Percentiles rank a stretch among this genome's conserved stretches.
Conservation (phyloP, 306 rosid genomes). For the Pterocarpus santalinus region DNA sequence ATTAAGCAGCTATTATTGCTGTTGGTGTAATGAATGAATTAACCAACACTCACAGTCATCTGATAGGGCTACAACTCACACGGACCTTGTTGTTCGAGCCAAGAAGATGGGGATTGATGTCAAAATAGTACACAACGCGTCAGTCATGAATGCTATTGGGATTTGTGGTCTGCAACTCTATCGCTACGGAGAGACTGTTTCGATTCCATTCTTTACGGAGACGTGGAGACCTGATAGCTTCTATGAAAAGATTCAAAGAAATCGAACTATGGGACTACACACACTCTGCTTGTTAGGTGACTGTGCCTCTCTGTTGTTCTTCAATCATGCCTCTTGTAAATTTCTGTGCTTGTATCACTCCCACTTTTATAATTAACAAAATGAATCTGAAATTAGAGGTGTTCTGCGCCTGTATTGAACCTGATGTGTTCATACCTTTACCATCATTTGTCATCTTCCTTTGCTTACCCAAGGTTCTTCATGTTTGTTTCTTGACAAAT, state of each 20-base stretch:
- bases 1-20: background rate
- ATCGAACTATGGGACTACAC: slow-evolving; percentile 65
- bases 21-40: background rate
- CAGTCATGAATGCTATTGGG: slow-evolving; percentile 93
- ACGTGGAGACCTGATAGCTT: slow-evolving; percentile 96
- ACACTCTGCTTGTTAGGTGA: slow-evolving; percentile 77
- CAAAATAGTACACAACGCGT: slow-evolving; percentile 77
- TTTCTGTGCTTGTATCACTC: background rate
- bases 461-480: too few relatives aligned
- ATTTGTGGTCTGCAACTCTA: slow-evolving; percentile 88
- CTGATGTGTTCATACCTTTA: too few relatives aligned
- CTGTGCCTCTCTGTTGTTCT: slow-evolving; percentile 8
- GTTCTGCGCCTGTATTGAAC: background rate
- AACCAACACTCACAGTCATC: background rate
- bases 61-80: slow-evolving; percentile 83
- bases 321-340: background rate
- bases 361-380: background rate
- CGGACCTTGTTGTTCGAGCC: slow-evolving; percentile 86
- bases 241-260: slow-evolving; percentile 81
- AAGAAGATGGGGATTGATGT: slow-evolving; percentile 82
- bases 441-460: too few relatives aligned
- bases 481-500: background rate
- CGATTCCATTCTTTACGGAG: slow-evolving; percentile 80
- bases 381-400: background rate
- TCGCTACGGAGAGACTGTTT: slow-evolving; percentile 88